These are phyloP conservation scores for Diaporthe vaccinii DNA, from an alignment of 2,329 filamentous ascomycete genomes.

Conservation along the genomic window DNA sequence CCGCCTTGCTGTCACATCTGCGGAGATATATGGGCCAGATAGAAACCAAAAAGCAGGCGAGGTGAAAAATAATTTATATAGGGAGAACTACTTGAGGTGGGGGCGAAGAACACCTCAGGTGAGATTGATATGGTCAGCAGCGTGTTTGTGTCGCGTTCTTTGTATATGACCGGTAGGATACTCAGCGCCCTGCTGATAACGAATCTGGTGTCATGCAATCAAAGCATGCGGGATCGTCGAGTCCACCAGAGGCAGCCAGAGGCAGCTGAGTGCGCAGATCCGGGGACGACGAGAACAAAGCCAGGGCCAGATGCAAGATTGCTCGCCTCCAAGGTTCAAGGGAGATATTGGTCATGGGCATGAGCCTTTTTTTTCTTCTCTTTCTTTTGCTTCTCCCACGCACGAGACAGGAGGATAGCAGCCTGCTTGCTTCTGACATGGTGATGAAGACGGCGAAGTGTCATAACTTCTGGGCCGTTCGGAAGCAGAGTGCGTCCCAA, in stretches of 20 bases:
- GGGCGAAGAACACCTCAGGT: not conserved
- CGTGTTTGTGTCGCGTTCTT: not conserved
- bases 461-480: not conserved
- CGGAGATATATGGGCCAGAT: slow-evolving; percentile 12
- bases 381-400: slow-evolving; percentile 4
- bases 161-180: not conserved
- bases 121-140: not conserved
- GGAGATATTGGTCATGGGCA: not conserved
- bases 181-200: slow-evolving; percentile 29
- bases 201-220: slow-evolving; percentile 17
- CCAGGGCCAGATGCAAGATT: slow-evolving; percentile 10
- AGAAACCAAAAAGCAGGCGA: not conserved
- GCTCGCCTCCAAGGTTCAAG: not conserved
- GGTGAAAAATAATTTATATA: not conserved
- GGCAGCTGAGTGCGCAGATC: slow-evolving; percentile 7
- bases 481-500: not conserved
- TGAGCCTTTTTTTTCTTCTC: not conserved
- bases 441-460: slow-evolving; percentile 6
- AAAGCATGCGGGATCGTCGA: slow-evolving; percentile 10
- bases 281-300: slow-evolving; percentile 6
- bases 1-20: slow-evolving; percentile 19
- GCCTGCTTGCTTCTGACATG: slow-evolving; percentile 1
- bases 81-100: not conserved
- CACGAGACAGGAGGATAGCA: not conserved
- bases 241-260: slow-evolving; percentile 10